Evolutionary conservation across 2,329 filamentous ascomycete species (phyloP).

Genomic region (Talaromyces albobiverticillius): DNA sequence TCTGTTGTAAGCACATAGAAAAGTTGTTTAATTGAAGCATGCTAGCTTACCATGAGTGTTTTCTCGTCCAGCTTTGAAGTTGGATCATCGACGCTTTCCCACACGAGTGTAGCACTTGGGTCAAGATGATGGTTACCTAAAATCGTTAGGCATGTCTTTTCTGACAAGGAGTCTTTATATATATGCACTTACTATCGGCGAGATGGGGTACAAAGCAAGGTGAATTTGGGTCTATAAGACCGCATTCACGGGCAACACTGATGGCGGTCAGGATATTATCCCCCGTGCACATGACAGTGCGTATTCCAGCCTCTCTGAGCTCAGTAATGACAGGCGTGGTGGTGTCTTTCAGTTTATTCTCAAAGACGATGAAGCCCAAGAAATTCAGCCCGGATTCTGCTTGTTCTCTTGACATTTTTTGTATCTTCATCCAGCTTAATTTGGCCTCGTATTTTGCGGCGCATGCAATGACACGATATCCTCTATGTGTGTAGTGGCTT

Average conservation of each 20-base stretch:
- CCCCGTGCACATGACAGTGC: slow-evolving; percentile 93
- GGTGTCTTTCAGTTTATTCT: slow-evolving; percentile 93
- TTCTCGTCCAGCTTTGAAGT: slow-evolving; percentile 73
- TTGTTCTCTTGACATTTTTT: slow-evolving; percentile 86
- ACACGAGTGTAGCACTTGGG: slow-evolving; percentile 69
- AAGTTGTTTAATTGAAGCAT: not conserved
- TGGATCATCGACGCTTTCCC: slow-evolving; percentile 93
- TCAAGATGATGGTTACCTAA: slow-evolving; percentile 51
- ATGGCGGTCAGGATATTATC: slow-evolving; percentile 98
- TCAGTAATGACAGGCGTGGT: slow-evolving; percentile 80
- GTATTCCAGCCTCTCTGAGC: slow-evolving; percentile 76
- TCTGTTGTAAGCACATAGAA: slow-evolving; percentile 11
- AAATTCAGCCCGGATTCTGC: slow-evolving; percentile 84
- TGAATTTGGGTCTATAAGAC: slow-evolving; percentile 72
- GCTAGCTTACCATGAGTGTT: slow-evolving; percentile 62
- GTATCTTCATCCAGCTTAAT: slow-evolving; percentile 88
- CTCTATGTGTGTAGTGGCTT: slow-evolving; percentile 88
- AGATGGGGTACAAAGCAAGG: slow-evolving; percentile 95
- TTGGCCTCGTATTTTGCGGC: slow-evolving; percentile 85
- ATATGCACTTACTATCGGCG: slow-evolving; percentile 55
- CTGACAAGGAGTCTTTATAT: not conserved
- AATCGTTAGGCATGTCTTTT: slow-evolving; percentile 12
- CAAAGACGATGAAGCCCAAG: slow-evolving; percentile 94
- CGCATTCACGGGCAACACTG: slow-evolving; percentile 88
- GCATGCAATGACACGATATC: slow-evolving; percentile 94